Conservation (phyloP, 106 monocot species). For the Dendrobium catenatum region DNA sequence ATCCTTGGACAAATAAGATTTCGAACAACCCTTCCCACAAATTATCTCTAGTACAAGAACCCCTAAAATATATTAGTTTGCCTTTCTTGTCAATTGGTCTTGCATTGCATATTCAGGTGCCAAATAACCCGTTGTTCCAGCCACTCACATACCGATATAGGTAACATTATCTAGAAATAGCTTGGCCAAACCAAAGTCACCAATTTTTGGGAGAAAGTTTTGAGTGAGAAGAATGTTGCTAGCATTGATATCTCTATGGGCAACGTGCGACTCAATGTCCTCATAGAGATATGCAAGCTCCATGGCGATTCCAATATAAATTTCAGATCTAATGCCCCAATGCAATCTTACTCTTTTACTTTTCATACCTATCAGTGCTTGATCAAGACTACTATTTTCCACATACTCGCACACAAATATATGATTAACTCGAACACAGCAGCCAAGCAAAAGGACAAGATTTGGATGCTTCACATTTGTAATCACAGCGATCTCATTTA, state of each 20-base stretch:
- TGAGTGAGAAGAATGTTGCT: constrained; percentile 64
- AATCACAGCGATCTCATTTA: constrained; percentile 52
- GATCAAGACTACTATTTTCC: constrained; percentile 54
- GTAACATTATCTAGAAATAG: constrained; percentile 53
- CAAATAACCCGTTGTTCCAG: constrained; percentile 72
- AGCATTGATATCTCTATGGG: constrained; percentile 76
- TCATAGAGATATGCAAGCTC: constrained; percentile 66
- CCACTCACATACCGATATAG: constrained; percentile 63
- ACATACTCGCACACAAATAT: constrained; percentile 52
- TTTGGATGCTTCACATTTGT: constrained; percentile 53
- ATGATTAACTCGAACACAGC: constrained; percentile 31
- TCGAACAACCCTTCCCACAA: constrained; percentile 53
- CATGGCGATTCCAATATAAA: constrained; percentile 46
- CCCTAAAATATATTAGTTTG: constrained; percentile 81
- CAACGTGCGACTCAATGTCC: constrained; percentile 42
- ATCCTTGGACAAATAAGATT: constrained; percentile 4
- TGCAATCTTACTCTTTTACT: constrained; percentile 17
- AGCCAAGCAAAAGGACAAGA: constrained; percentile 54
- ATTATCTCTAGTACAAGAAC: constrained; percentile 68
- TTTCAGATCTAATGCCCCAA: constrained; percentile 44
- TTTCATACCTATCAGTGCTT: constrained; percentile 24
- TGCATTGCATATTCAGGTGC: constrained; percentile 72
- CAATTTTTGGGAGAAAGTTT: constrained; percentile 62
- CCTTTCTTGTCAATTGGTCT: constrained; percentile 78
- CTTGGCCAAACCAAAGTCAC: constrained; percentile 73